Percentiles rank a stretch among this genome's conserved stretches.
Conservation (phyloP, 495 filamentous ascomycete genomes). For the Lentithecium fluviatile region DNA sequence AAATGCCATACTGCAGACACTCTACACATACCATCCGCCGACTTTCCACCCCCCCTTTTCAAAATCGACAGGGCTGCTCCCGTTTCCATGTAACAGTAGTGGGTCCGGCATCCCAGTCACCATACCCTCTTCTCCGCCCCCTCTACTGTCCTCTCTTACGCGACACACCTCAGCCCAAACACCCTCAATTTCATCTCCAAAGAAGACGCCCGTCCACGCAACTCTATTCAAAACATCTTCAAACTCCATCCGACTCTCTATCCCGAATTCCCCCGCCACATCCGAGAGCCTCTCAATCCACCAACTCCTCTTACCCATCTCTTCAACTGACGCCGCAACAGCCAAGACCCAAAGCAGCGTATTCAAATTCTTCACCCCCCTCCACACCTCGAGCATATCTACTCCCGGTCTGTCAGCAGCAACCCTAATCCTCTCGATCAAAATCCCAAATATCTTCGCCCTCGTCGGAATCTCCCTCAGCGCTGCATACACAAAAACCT, state of each 20-base stretch:
- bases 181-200: constrained; percentile 6
- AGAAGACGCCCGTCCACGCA: constrained; percentile 29
- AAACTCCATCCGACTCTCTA: constrained; percentile 6
- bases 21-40: constrained; percentile 16
- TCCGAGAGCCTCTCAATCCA: constrained; percentile 12
- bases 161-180: constrained; percentile 16
- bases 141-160: no score
- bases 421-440: constrained; percentile 19
- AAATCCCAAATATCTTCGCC: constrained; percentile 25
- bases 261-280: constrained; percentile 11
- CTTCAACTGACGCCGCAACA: constrained; percentile 14
- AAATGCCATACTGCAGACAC: no score
- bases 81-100: no score
- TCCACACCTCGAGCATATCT: constrained; percentile 15
- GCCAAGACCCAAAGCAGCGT: constrained; percentile 28
- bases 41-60: constrained; percentile 17
- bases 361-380: constrained; percentile 17
- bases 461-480: constrained; percentile 20
- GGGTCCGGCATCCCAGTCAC: background rate
- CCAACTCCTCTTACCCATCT: background rate
- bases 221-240: constrained; percentile 10
- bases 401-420: constrained; percentile 15
- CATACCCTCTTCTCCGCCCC: background rate
- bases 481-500: constrained; percentile 25
- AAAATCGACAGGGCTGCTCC: constrained; percentile 11